phyloP scores from a whole-genome alignment of 441 rosid genomes.

The Pelargonium australe region DNA sequence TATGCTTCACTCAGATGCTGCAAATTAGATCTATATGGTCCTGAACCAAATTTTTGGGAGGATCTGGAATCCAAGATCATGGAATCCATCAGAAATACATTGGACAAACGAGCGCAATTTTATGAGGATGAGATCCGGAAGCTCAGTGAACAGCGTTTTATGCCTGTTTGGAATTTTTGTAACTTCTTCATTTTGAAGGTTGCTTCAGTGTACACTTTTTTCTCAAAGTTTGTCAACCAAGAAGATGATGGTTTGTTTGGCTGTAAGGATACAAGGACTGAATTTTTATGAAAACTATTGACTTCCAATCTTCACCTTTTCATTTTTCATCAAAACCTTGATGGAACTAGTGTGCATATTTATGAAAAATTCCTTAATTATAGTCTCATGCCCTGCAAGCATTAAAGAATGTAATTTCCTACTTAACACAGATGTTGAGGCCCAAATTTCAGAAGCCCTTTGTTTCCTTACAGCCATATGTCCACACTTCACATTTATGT shows the following conservation, averaged over 20 bases:
- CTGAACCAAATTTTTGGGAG: conserved; percentile 87
- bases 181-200: conserved; percentile 98
- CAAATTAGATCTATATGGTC: conserved; percentile 78
- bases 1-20: conserved; percentile 64
- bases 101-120: conserved; percentile 87
- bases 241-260: conserved; percentile 16
- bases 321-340: conserved; percentile 8
- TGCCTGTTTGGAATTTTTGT: conserved; percentile 98
- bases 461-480: conserved; percentile 17
- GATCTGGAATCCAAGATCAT: conserved; percentile 80
- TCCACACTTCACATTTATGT: conserved; percentile 11
- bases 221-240: conserved; percentile 20
- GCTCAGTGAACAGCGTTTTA: conserved; percentile 88
- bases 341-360: conserved; percentile 14
- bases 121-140: conserved; percentile 98
- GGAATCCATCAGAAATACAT: conserved; percentile 75
- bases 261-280: conserved; percentile 16
- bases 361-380: conserved; percentile 6
- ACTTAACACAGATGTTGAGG: conserved; percentile 13
- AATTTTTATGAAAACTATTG: conserved; percentile 13
- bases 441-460: conserved; percentile 16
- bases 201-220: conserved; percentile 25
- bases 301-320: conserved; percentile 3
- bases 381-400: conserved; percentile 7
- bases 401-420: background rate